Evolutionary conservation across 2,329 filamentous ascomycete genomes (phyloP), one percentile per base, ranked within the genome.

Genomic region (Ophiocordyceps unilateralis): DNA sequence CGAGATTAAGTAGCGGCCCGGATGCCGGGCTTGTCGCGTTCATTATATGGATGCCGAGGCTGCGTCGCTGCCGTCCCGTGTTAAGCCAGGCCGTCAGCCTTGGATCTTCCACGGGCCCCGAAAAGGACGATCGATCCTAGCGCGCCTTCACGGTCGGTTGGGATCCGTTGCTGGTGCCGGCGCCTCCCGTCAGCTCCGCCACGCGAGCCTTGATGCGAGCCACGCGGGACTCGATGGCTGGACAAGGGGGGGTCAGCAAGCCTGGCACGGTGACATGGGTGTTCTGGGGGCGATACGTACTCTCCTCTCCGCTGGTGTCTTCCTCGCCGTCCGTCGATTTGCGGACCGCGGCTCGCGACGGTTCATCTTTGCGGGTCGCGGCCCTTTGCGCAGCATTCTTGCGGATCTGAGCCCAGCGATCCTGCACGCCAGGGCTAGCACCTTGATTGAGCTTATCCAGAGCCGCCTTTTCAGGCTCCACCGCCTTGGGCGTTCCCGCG

Each of bases 201-300:
- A 98, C 91, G 48, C 91, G 81, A 46, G 91, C 91, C 66, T 95
- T 96, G 72, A 98, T 98, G 49, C 91, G 83, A 41, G 91, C 91
- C 46, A 96, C 91, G 50, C 91, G 84, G 41, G 87, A 88, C 62
- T 98, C 91, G 55, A 96, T 96, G 30, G 88, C 86, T 93, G 51
- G n/a, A 43, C 21, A 12, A 37, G 38, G 41, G 2, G 46, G 41
- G 2, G 47, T 62, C 39, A 61, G 57, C 24, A 41, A 30, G n/a
- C 32, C 4, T 36, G 32, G 9, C n/a, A 36, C n/a, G 15, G 12
- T 17, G n/a, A 9, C 5, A 15, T 24, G 21, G 7, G 5, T 7
- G 19, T 36, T 5, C 5, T 6, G n/a, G 9, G 3, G 19, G 1
- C 24, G n/a, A 3, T 17, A 79, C 83, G 74, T 69, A 86, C 83